These are phyloP conservation scores for Suillus subluteus DNA, from an alignment of 768 basidiomycete genomes.

Conservation along the genomic window DNA sequence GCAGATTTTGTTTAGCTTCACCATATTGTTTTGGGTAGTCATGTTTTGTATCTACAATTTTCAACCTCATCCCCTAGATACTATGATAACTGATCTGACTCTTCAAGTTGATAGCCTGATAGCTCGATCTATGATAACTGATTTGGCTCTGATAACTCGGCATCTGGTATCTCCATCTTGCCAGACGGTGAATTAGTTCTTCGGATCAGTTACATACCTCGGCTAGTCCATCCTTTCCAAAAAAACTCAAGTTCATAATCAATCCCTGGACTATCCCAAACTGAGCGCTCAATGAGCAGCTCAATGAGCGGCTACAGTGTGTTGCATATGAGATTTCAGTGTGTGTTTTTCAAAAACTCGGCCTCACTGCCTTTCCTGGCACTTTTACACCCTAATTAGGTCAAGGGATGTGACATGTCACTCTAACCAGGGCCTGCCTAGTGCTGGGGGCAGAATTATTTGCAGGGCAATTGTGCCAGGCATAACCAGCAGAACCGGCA, in stretches of 20 bases:
- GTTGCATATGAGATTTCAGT: too few species aligned
- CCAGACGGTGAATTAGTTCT: background rate
- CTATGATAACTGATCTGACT: background rate
- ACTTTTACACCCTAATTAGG: too few species aligned
- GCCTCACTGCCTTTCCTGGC: too few species aligned
- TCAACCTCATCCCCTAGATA: background rate
- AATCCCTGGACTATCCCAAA: constrained; percentile 7
- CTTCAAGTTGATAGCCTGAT: background rate
- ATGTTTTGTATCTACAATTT: background rate
- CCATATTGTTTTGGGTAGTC: background rate
- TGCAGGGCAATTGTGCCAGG: too few species aligned
- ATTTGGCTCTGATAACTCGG: background rate
- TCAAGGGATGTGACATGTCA: too few species aligned
- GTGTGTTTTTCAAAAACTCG: too few species aligned
- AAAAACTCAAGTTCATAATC: background rate
- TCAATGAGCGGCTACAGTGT: too few species aligned
- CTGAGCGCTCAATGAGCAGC: background rate
- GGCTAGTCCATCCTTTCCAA: background rate
- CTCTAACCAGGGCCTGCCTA: too few species aligned
- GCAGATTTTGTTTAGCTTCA: background rate
- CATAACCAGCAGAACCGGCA: too few species aligned
- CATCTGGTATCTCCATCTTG: constrained; percentile 1
- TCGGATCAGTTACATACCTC: background rate
- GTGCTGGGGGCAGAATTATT: too few species aligned
- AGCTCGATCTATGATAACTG: too few species aligned